These are phyloP conservation scores for Dispira parvispora DNA, from an alignment of 192 early-diverging fungal genomes.

Conservation along the genomic window DNA sequence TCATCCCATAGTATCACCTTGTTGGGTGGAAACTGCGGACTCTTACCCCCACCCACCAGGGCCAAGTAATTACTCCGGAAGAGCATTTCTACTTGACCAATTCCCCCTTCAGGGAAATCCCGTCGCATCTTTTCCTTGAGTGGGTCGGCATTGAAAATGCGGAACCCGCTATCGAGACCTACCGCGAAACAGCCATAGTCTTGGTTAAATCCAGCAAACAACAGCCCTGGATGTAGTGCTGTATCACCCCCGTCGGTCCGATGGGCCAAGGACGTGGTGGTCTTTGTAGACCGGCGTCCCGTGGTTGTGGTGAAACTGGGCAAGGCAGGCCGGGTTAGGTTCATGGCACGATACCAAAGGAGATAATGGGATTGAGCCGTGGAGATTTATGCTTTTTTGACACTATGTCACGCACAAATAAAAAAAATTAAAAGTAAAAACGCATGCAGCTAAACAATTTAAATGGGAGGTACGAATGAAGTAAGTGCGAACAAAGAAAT, in stretches of 20 bases:
- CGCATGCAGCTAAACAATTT: too few species aligned
- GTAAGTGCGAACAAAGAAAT: too few species aligned
- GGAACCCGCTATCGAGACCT: slow-evolving; percentile 64
- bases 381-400: too few species aligned
- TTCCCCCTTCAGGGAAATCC: slow-evolving; percentile 38
- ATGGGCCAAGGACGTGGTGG: slow-evolving; percentile 15
- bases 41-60: slow-evolving; percentile 66
- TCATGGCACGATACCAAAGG: not conserved
- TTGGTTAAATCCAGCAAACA: slow-evolving; percentile 70
- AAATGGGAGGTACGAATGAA: too few species aligned
- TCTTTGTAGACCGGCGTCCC: slow-evolving; percentile 23
- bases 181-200: slow-evolving; percentile 72
- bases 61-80: slow-evolving; percentile 75
- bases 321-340: not conserved
- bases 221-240: slow-evolving; percentile 28
- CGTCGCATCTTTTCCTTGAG: slow-evolving; percentile 64
- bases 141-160: slow-evolving; percentile 72
- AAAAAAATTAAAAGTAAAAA: too few species aligned
- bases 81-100: slow-evolving; percentile 69
- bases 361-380: too few species aligned
- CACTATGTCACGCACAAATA: too few species aligned
- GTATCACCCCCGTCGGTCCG: not conserved
- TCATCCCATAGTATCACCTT: slow-evolving; percentile 82
- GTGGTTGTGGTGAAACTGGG: slow-evolving; percentile 32
- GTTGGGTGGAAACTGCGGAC: slow-evolving; percentile 73